These are phyloP conservation scores for Lepidium aucheri DNA, from an alignment of 345 rosid species.

Conservation along the genomic window DNA sequence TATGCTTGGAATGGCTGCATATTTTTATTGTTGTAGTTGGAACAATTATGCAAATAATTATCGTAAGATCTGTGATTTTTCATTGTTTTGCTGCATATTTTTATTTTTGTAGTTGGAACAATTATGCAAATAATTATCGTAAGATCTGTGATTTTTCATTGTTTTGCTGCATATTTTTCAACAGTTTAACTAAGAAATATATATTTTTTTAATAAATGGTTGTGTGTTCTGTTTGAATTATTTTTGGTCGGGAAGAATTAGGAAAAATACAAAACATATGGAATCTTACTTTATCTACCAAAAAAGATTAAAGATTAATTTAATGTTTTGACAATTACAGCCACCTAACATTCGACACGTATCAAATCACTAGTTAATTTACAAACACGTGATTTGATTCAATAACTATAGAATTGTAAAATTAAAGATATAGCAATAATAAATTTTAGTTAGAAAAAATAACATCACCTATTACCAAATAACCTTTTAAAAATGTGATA, in stretches of 20 bases:
- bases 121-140: neutral
- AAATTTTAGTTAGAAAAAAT: too few species aligned
- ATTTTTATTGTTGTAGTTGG: too few species aligned
- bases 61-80: neutral
- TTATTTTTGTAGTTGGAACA: neutral
- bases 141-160: neutral
- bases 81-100: neutral
- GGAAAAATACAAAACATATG: constrained; percentile 58
- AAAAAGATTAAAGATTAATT: neutral
- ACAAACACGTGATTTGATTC: too few species aligned
- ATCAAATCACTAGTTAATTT: neutral
- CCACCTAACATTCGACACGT: constrained; percentile 26
- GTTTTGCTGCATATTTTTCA: neutral
- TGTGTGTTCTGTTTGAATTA: neutral
- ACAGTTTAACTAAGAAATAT: neutral
- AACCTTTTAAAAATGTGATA: too few species aligned
- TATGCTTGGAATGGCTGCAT: neutral
- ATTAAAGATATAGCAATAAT: too few species aligned
- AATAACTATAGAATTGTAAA: too few species aligned
- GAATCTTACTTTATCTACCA: constrained; percentile 45
- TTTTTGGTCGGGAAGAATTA: constrained; percentile 45
- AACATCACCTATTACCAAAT: too few species aligned
- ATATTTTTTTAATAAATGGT: neutral
- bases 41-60: neutral
- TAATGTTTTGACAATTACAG: constrained; percentile 1